Evolutionary conservation across 306 rosid species (phyloP).

Genomic region (Echinosophora koreensis): DNA sequence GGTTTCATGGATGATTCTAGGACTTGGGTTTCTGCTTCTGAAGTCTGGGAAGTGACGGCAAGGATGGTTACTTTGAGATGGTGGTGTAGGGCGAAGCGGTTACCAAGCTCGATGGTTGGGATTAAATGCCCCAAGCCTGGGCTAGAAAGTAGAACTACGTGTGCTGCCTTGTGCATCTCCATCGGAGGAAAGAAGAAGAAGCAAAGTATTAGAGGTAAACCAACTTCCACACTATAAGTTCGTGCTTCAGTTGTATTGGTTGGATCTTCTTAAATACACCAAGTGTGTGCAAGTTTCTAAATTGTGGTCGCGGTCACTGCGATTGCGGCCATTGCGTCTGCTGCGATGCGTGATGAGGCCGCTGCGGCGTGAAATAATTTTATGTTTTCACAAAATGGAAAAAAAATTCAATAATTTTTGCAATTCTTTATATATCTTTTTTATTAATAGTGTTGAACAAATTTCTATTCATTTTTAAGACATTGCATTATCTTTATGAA

Average conservation of each 20-base stretch:
- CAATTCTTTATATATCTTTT: no score
- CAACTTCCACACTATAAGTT: not conserved
- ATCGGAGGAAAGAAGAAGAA: not conserved
- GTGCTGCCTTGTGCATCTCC: conserved; percentile 31
- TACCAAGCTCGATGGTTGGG: conserved; percentile 54
- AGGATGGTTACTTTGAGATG: conserved; percentile 48
- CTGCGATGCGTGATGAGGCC: no score
- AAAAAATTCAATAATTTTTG: no score
- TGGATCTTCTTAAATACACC: no score
- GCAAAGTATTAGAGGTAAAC: not conserved
- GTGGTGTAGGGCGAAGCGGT: conserved; percentile 43
- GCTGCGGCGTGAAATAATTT: no score
- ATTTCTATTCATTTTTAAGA: no score
- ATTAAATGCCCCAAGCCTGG: conserved; percentile 63
- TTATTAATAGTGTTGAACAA: no score
- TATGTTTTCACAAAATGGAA: no score
- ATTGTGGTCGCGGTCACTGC: no score
- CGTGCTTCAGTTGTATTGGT: not conserved
- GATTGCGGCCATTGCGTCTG: no score
- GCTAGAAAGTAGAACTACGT: conserved; percentile 51
- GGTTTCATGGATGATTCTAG: conserved; percentile 35
- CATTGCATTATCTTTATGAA: no score
- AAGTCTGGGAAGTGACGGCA: conserved; percentile 35
- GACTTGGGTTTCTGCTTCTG: conserved; percentile 38
- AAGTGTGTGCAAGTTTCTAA: no score